These are phyloP conservation scores for Corchorus olitorius DNA, from an alignment of 345 rosid genomes.

Conservation along the genomic window DNA sequence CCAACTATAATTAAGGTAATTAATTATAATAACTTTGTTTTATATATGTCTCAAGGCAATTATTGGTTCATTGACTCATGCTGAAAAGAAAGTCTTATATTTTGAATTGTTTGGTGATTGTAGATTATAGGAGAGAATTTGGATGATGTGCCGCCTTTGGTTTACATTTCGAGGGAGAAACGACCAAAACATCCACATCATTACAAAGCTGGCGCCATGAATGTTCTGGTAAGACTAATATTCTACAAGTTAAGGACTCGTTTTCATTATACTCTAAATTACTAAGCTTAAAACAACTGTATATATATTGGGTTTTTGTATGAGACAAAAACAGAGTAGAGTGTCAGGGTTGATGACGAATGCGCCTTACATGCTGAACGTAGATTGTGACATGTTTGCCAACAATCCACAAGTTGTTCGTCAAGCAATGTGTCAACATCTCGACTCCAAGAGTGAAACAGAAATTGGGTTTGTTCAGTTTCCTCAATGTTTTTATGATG, in stretches of 20 bases:
- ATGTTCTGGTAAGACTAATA: constrained; percentile 47
- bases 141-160: constrained; percentile 53
- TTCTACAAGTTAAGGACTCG: no score
- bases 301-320: not conserved
- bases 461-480: constrained; percentile 52
- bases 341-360: constrained; percentile 77
- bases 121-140: constrained; percentile 60
- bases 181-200: constrained; percentile 50
- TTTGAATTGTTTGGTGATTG: not conserved
- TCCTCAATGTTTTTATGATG: constrained; percentile 54
- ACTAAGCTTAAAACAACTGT: not conserved
- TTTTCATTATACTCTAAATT: not conserved
- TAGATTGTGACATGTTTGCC: constrained; percentile 76
- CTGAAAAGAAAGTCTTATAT: not conserved
- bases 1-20: constrained; percentile 60
- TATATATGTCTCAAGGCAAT: no score
- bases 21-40: not conserved
- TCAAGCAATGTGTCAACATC: constrained; percentile 56
- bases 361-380: constrained; percentile 73
- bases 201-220: constrained; percentile 85
- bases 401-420: constrained; percentile 51
- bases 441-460: constrained; percentile 23
- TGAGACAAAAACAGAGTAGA: constrained; percentile 39
- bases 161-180: constrained; percentile 74
- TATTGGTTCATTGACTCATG: no score